Conservation (phyloP, 768 basidiomycete species). For the Suillus hirtellus region DNA sequence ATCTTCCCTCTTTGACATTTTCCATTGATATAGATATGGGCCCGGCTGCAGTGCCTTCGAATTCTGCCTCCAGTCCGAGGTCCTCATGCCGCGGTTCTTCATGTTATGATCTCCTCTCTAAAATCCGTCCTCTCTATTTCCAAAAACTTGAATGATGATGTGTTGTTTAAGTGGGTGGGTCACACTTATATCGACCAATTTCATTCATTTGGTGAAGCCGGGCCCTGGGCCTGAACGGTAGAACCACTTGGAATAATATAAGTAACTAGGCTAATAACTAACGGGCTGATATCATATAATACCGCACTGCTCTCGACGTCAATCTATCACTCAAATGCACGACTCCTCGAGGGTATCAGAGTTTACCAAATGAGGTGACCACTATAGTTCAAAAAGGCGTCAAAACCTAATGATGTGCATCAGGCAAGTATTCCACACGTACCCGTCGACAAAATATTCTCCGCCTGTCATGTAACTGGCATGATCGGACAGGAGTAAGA, state of each 20-base stretch:
- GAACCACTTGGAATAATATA: no score
- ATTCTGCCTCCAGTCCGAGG: background rate
- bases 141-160: no score
- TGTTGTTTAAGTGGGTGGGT: no score
- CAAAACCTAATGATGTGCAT: background rate
- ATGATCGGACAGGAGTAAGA: constrained; percentile 53
- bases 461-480: constrained; percentile 60
- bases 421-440: constrained; percentile 20
- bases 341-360: background rate
- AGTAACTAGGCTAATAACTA: no score
- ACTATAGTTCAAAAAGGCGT: constrained; percentile 11
- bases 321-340: no score
- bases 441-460: constrained; percentile 61
- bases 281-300: no score
- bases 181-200: no score
- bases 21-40: background rate
- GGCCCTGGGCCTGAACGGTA: no score
- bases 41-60: no score
- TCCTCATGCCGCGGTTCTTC: background rate
- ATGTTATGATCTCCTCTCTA: background rate
- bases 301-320: no score
- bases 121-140: background rate
- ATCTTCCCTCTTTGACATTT: background rate
- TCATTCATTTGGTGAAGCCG: no score
- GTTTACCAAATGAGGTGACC: constrained; percentile 34